Conservation (phyloP, 768 basidiomycete genomes). For the Mycena maculata region DNA sequence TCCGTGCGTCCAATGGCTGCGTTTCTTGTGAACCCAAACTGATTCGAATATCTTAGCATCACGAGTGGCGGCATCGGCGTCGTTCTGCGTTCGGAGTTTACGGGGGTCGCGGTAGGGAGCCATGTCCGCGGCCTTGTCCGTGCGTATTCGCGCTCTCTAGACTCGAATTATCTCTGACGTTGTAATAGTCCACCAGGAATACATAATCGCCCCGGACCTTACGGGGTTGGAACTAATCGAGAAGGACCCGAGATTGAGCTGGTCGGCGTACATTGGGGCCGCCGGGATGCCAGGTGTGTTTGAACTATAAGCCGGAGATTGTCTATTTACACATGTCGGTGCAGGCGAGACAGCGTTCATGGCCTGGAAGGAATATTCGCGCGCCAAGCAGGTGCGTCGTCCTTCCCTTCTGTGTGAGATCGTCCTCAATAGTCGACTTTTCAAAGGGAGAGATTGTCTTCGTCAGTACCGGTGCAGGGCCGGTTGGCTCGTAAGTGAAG, state of each 20-base stretch:
- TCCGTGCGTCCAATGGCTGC: constrained; percentile 44
- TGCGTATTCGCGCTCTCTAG: not conserved
- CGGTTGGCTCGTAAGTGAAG: constrained; percentile 69
- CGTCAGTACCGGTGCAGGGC: constrained; percentile 48
- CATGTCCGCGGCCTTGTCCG: not conserved
- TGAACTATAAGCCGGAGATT: no score
- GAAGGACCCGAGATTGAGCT: constrained; percentile 4
- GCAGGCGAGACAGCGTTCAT: constrained; percentile 53
- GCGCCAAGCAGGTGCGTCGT: constrained; percentile 48
- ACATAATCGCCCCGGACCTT: not conserved
- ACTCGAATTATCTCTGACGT: not conserved
- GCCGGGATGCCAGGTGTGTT: constrained; percentile 7
- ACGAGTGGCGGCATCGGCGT: constrained; percentile 9
- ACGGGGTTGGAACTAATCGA: constrained; percentile 6
- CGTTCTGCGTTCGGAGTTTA: constrained; percentile 5
- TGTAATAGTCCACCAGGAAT: constrained; percentile 1
- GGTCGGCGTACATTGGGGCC: constrained; percentile 1
- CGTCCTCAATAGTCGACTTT: not conserved
- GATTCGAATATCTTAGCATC: not conserved
- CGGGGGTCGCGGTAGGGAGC: not conserved
- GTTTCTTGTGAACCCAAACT: not conserved
- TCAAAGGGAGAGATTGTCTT: constrained; percentile 55
- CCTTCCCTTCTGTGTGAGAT: not conserved
- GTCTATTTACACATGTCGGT: not conserved
- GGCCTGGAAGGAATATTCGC: constrained; percentile 55